A percentile compares a stretch with the other conserved stretches of the same genome.
Evolutionary conservation across 1,284 basidiomycete genomes (phyloP).

Genomic region (Puccinia horiana): DNA sequence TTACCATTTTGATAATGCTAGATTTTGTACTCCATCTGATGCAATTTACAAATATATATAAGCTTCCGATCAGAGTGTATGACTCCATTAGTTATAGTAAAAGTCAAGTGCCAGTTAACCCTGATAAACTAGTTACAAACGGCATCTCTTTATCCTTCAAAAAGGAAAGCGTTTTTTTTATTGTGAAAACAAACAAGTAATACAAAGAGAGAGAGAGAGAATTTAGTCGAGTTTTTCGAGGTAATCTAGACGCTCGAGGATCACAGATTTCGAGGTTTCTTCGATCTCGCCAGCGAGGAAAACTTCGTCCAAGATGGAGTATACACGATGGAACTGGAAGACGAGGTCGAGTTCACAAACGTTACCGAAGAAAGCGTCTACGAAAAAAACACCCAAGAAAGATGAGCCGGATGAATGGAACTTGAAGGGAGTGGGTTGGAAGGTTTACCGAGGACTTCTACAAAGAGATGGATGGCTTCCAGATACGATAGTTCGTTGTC

Average conservation of each 20-base stretch:
- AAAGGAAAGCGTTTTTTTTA: too few relatives aligned
- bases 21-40: neutral
- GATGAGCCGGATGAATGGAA: neutral
- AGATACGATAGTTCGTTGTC: constrained; percentile 97
- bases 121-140: too few relatives aligned
- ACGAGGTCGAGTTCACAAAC: constrained; percentile 95
- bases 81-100: too few relatives aligned
- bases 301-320: constrained; percentile 95
- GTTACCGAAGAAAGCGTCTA: constrained; percentile 96
- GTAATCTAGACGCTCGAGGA: constrained; percentile 76
- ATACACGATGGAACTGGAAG: constrained; percentile 98
- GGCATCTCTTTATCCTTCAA: too few relatives aligned
- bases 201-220: neutral
- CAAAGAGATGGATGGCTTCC: constrained; percentile 96
- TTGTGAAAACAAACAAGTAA: neutral
- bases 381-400: constrained; percentile 27
- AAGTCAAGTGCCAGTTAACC: too few relatives aligned
- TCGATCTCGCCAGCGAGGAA: constrained; percentile 99
- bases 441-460: constrained; percentile 86
- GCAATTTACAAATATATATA: neutral
- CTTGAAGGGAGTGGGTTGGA: constrained; percentile 34
- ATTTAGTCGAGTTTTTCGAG: constrained; percentile 27
- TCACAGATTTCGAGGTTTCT: constrained; percentile 94
- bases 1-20: constrained; percentile 14
- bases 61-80: too few relatives aligned